Conservation (phyloP, 1,284 basidiomycete genomes). For the Sphagnurus paluster region DNA sequence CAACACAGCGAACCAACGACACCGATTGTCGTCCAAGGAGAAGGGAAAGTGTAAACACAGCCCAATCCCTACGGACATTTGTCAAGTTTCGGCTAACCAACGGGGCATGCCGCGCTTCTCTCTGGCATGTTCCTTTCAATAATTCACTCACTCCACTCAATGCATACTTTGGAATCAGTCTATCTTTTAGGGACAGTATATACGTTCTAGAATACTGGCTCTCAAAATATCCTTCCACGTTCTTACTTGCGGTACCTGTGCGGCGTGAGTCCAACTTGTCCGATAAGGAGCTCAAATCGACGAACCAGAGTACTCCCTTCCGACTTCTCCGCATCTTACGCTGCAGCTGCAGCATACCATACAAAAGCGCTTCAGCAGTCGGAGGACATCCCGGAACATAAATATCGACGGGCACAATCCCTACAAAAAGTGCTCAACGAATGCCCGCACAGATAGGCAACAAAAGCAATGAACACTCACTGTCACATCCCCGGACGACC, state of each 20-base stretch:
- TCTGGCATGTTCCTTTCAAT: neutral
- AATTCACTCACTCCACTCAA: neutral
- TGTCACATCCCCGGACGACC: conserved; percentile 98
- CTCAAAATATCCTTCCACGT: conserved; percentile 5
- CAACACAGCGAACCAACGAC: no score
- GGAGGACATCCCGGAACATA: conserved; percentile 96
- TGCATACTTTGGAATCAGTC: neutral
- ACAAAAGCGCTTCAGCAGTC: conserved; percentile 91
- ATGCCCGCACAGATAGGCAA: conserved; percentile 3
- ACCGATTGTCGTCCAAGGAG: no score
- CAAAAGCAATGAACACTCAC: conserved; percentile 45
- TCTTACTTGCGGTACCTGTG: conserved; percentile 53
- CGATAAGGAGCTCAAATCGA: conserved; percentile 14
- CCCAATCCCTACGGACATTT: conserved; percentile 10
- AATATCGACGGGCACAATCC: conserved; percentile 97
- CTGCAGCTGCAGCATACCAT: conserved; percentile 95
- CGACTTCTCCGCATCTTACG: conserved; percentile 94
- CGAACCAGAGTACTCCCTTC: conserved; percentile 89
- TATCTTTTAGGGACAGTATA: conserved; percentile 1
- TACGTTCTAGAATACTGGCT: conserved; percentile 4
- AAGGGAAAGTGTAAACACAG: conserved; percentile 3
- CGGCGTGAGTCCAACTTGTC: conserved; percentile 18
- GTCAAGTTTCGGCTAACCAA: conserved; percentile 16
- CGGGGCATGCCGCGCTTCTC: conserved; percentile 9
- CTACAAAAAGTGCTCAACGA: conserved; percentile 37